These are phyloP conservation scores for Trichoderma harzianum DNA, from an alignment of 2,329 filamentous ascomycete species.

Conservation along the genomic window DNA sequence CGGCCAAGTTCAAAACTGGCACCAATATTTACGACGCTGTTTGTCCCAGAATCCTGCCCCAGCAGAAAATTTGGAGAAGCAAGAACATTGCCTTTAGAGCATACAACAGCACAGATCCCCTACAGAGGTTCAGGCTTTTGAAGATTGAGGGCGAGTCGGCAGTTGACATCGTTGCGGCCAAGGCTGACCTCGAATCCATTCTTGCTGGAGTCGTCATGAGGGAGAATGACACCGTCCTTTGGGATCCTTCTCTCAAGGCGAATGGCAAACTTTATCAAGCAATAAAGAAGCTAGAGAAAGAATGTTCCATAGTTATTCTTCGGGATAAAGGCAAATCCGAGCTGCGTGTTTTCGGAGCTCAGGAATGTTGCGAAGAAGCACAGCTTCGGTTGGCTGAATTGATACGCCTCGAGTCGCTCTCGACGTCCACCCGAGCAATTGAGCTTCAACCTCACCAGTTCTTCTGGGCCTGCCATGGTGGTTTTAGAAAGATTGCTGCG, in stretches of 20 bases:
- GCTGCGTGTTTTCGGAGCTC: background rate
- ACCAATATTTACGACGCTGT: conserved; percentile 33
- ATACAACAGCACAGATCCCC: background rate
- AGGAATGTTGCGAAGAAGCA: background rate
- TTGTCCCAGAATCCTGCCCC: conserved; percentile 27
- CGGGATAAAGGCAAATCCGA: background rate
- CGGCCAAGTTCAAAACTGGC: conserved; percentile 38
- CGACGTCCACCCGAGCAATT: conserved; percentile 21
- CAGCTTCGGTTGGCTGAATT: conserved; percentile 1
- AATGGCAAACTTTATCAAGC: background rate
- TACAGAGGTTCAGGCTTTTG: background rate
- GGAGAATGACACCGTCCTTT: background rate
- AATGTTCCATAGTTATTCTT: background rate
- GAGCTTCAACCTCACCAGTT: conserved; percentile 28
- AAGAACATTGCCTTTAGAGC: background rate
- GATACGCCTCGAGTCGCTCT: background rate
- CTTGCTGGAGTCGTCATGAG: background rate
- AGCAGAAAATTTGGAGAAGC: background rate
- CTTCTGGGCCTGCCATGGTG: conserved; percentile 32
- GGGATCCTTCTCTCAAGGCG: background rate
- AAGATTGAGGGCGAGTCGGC: conserved; percentile 5
- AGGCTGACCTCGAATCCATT: background rate
- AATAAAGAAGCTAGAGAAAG: background rate
- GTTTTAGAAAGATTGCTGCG: conserved; percentile 28
- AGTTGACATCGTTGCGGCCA: background rate